These are phyloP conservation scores for Lippia alba DNA, from an alignment of 305 asterid species.

Conservation along the genomic window DNA sequence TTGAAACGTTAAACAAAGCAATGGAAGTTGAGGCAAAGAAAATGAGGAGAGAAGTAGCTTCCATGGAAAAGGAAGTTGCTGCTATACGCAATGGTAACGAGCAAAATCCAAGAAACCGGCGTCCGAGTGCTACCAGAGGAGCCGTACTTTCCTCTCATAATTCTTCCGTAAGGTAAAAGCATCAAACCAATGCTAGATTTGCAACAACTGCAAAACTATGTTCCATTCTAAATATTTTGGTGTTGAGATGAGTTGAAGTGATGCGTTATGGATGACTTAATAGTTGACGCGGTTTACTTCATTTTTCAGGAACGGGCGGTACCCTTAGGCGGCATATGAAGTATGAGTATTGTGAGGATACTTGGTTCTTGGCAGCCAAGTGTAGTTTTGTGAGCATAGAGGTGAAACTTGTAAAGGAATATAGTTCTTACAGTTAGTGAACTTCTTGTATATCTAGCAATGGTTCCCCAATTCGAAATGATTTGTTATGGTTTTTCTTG, in stretches of 20 bases:
- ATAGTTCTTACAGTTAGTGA: conserved; percentile 33
- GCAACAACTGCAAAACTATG: too few species aligned
- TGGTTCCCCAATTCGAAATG: conserved; percentile 9
- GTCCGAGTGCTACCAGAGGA: conserved; percentile 54
- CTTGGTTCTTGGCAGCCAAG: conserved; percentile 27
- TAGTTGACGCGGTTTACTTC: conserved; percentile 9
- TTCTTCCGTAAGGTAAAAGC: conserved; percentile 53
- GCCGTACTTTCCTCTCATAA: conserved; percentile 54
- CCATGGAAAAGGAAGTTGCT: conserved; percentile 78
- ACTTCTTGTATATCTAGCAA: conserved; percentile 36
- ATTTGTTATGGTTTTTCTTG: conserved; percentile 26
- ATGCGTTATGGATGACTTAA: not conserved
- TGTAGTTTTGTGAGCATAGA: conserved; percentile 46
- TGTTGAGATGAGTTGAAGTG: conserved; percentile 5
- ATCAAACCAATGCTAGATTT: too few species aligned
- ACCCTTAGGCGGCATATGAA: conserved; percentile 30
- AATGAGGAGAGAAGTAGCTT: conserved; percentile 84
- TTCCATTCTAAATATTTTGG: too few species aligned
- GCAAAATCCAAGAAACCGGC: conserved; percentile 63
- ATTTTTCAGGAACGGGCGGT: conserved; percentile 50
- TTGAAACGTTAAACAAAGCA: conserved; percentile 79
- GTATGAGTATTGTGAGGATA: conserved; percentile 14
- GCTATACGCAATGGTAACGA: conserved; percentile 69
- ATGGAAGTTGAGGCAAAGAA: conserved; percentile 90
- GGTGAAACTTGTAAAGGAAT: conserved; percentile 43